phyloP scores from a whole-genome alignment of 2,329 filamentous ascomycete species.

The Diaporthe amygdali region DNA sequence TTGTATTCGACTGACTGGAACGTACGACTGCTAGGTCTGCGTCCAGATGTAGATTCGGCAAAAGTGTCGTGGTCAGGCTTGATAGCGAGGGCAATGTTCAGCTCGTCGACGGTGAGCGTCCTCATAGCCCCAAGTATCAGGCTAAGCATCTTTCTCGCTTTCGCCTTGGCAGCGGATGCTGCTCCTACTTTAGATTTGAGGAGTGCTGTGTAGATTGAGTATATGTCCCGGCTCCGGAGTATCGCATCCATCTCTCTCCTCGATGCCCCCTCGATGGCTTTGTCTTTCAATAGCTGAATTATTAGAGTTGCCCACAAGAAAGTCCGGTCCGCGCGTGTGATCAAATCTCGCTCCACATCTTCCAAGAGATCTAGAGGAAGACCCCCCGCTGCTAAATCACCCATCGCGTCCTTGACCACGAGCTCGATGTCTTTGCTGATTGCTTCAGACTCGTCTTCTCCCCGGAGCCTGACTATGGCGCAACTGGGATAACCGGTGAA shows the following conservation, averaged over 20 bases:
- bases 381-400: not conserved
- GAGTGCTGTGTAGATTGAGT: not conserved
- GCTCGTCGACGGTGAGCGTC: conserved; percentile 20
- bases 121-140: conserved; percentile 23
- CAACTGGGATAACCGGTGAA: no score
- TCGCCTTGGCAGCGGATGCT: not conserved
- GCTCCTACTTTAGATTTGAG: not conserved
- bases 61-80: not conserved
- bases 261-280: not conserved
- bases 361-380: not conserved
- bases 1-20: conserved; percentile 23
- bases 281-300: not conserved
- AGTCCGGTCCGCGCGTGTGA: not conserved
- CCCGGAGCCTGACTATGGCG: not conserved
- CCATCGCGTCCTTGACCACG: not conserved
- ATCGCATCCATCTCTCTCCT: not conserved
- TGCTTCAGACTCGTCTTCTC: not conserved
- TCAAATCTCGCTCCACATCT: not conserved
- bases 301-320: not conserved
- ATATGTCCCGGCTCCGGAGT: not conserved
- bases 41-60: not conserved
- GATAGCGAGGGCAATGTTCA: conserved; percentile 27
- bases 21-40: not conserved
- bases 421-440: not conserved
- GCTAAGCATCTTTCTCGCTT: conserved; percentile 24